Base-by-base conservation (phyloP, 441 rosid genomes). In the Brassica hybrid region DNA sequence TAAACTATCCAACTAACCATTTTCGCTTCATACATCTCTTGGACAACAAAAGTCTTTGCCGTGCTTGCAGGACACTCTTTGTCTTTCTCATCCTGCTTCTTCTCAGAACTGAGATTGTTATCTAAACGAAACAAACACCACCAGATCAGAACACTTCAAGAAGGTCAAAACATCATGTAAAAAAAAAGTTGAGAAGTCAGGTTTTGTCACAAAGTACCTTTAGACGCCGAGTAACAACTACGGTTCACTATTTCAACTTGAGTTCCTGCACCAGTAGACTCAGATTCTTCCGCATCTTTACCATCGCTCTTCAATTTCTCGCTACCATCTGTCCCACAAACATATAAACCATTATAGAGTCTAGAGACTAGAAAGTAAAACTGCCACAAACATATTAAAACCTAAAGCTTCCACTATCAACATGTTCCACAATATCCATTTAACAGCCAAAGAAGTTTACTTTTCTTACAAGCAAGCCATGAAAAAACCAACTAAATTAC, bases 1-100 rank as follows among this genome's bases (percentile, higher is more conserved):
- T 21, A 41, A 41, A 41, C 5, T 11, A 79, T 27, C 67, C 25
- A 66, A 43, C 75, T 80, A 86, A 93, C 99, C 94, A 1, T 79
- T 82, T 86, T 88, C 38, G 93, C 96, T 56, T 91, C 97, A 78
- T 84, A 62, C 66, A 82, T 83, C 89, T 94, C 98, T 21, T 82
- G 56, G 13, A 83, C 91, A 25, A 77, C 80, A 87, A 91, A 90
- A 68, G 90, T 82, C 82, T 83, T 90, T 21, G 90, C 88, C 80
- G 62, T 80, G n/a, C 68, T 57, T 62, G 71, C 59, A 9, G 76
- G 76, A 80, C 77, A 86, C 82, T 79, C 86, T 85, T 77, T 85
- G 76, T 76, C 89, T 50, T 72, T 83, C 80, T 83, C 80, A 64
- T 84, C 86, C 63, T 69, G 81, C 57, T 50, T 32, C 71, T 74